Evolutionary conservation across 129 eudicot species (phyloP).

Genomic region (Artemisia annua): DNA sequence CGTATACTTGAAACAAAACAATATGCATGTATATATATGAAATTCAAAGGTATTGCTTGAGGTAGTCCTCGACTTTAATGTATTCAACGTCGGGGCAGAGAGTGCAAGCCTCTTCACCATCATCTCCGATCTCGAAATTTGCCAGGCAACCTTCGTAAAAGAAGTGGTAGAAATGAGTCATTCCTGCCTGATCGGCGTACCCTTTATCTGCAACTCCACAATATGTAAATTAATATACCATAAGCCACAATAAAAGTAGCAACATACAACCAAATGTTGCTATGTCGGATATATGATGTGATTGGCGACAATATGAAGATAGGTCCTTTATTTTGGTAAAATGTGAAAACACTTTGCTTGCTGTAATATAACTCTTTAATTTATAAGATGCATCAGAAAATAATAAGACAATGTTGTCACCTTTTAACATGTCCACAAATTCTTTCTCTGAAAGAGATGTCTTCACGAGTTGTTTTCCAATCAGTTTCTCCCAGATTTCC

Average conservation of each 20-base stretch:
- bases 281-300: no score
- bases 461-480: constrained; percentile 43
- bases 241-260: no score
- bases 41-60: constrained; percentile 40
- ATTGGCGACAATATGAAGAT: background rate
- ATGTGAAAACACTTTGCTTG: background rate
- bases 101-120: constrained; percentile 35
- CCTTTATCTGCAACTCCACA: constrained; percentile 16
- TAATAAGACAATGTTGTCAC: constrained; percentile 11
- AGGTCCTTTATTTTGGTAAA: no score
- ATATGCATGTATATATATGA: background rate
- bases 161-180: constrained; percentile 39
- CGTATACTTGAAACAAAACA: background rate
- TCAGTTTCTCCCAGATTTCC: constrained; percentile 49
- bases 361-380: no score
- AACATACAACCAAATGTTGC: no score
- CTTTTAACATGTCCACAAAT: constrained; percentile 46
- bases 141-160: constrained; percentile 52
- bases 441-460: constrained; percentile 33
- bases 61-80: constrained; percentile 37
- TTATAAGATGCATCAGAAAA: no score
- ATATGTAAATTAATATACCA: background rate
- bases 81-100: constrained; percentile 47
- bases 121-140: constrained; percentile 44
- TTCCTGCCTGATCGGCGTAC: constrained; percentile 46